Conservation (phyloP, 345 rosid genomes). For the Ricinus communis region DNA sequence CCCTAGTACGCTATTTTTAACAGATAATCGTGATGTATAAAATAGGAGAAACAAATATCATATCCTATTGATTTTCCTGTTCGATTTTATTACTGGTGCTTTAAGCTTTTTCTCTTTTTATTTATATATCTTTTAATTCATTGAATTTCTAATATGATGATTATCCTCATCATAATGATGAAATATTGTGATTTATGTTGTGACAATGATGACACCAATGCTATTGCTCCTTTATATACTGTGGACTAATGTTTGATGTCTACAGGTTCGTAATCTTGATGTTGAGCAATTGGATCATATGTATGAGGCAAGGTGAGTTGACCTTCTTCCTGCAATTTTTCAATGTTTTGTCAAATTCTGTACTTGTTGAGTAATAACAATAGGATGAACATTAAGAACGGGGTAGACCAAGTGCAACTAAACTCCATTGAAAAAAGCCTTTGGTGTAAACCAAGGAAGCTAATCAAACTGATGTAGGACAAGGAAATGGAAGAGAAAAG, state of each 20-base stretch:
- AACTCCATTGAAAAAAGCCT: background rate
- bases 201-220: background rate
- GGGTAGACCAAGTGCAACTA: background rate
- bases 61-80: background rate
- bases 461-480: background rate
- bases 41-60: background rate
- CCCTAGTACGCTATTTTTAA: too few relatives aligned
- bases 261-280: slow-evolving; percentile 83
- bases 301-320: slow-evolving; percentile 77
- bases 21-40: background rate
- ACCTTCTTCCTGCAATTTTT: background rate
- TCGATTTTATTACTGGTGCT: background rate
- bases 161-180: background rate
- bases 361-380: background rate
- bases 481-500: background rate
- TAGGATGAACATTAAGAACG: background rate
- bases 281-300: slow-evolving; percentile 68
- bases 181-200: background rate
- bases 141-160: background rate
- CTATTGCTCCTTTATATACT: background rate
- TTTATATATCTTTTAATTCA: background rate
- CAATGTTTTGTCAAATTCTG: background rate
- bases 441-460: background rate
- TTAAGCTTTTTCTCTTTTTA: background rate
- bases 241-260: slow-evolving; percentile 2